Evolutionary conservation across 257 asterid species (phyloP).

Genomic region (Scutellaria baicalensis): DNA sequence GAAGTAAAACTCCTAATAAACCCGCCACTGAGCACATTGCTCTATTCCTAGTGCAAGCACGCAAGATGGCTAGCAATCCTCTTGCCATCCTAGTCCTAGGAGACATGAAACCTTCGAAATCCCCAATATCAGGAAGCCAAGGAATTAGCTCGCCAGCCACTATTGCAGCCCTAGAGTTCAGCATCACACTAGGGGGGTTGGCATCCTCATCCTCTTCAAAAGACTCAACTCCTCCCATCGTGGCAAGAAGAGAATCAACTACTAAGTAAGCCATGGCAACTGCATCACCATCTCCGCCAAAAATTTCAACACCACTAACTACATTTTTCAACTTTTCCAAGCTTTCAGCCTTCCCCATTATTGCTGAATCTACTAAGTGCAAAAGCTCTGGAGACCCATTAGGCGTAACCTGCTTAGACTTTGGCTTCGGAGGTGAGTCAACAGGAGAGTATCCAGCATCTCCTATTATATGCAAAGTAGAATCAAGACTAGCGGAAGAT

Average conservation of each 20-base stretch:
- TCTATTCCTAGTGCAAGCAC: slow-evolving; percentile 95
- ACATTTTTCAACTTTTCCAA: slow-evolving; percentile 76
- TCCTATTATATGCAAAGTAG: slow-evolving; percentile 42
- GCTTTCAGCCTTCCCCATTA: slow-evolving; percentile 97
- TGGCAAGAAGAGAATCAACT: slow-evolving; percentile 94
- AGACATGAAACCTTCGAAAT: slow-evolving; percentile 81
- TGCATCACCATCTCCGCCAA: slow-evolving; percentile 70
- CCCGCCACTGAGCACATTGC: slow-evolving; percentile 96
- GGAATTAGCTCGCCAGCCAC: slow-evolving; percentile 96
- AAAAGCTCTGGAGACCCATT: slow-evolving; percentile 93
- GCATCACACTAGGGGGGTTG: slow-evolving; percentile 98
- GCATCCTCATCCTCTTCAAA: slow-evolving; percentile 89
- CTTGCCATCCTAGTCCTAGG: slow-evolving; percentile 96
- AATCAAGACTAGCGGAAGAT: slow-evolving; percentile 56
- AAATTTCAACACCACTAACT: slow-evolving; percentile 80
- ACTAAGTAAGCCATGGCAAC: slow-evolving; percentile 70
- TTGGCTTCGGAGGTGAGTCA: slow-evolving; percentile 68
- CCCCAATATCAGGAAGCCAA: slow-evolving; percentile 81
- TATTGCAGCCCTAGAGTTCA: slow-evolving; percentile 98
- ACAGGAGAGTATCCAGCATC: slow-evolving; percentile 50
- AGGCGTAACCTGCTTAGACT: slow-evolving; percentile 47
- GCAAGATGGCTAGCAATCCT: slow-evolving; percentile 92
- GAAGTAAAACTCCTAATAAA: slow-evolving; percentile 64
- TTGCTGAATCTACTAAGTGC: slow-evolving; percentile 98
- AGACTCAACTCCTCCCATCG: slow-evolving; percentile 99